Base-by-base conservation (phyloP, 805 yeast genomes). In the Lachancea nothofagi region DNA sequence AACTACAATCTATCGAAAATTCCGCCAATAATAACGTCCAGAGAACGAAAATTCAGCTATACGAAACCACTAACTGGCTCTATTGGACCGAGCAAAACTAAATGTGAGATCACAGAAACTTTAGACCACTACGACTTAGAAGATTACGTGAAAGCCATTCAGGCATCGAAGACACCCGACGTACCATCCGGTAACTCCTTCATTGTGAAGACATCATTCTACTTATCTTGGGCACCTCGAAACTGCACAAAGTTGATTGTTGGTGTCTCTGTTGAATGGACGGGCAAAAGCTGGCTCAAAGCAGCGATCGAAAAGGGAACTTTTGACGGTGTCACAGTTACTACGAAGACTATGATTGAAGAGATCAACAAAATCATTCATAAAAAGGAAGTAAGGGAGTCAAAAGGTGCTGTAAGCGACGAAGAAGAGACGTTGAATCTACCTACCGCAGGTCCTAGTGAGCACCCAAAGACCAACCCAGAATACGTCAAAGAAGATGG, bases 131-230 rank as follows among this genome's bases (percentile, higher is more conserved):
- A 55, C 40, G 79, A 82, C 50, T 66, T 74, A 14, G 66, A 71
- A 5, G 62, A 66, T 19, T 63, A 57, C 41, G 66, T 78, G 17
- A 65, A 68, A 22, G 75, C 78, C 2, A 67, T 71, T 2, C 84
- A 80, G 47, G 57, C 67, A 1, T 78, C 88, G 0, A 72, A 70
- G 35, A 80, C 87, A 0, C 94, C 93, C 0, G 93, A 83, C 62
- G 86, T 83, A n/a, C 94, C 94, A 0, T 77, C 83, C 24, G 93
- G 94, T 6, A 72, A 68, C 46, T 67, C 82, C 0, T 84, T 84
- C 49, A 68, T 71, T 33, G 82, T 81, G 3, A 67, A 70, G 38
- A 80, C 93, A 2, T 66, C 69, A 21, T 69, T 73, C 25, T 71
- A 70, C 48, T 59, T 82, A 5, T 67, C 76, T 8, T 83, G 94